These are phyloP conservation scores for Cordyceps fumosorosea DNA, from an alignment of 2,329 filamentous ascomycete species.

Conservation along the genomic window DNA sequence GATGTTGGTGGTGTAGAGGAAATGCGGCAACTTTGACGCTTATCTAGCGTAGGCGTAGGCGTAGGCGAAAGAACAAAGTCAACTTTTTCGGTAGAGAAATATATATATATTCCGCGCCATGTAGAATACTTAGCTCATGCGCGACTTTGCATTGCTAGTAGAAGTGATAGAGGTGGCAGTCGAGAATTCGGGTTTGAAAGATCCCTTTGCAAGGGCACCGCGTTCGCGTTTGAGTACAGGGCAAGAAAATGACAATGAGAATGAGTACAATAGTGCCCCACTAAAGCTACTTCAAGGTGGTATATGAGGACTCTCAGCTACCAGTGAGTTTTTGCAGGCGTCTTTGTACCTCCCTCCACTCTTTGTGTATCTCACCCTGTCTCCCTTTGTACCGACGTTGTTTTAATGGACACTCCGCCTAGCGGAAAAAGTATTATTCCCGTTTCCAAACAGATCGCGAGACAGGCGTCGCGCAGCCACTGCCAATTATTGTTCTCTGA, in stretches of 20 bases:
- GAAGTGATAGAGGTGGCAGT: neutral
- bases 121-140: neutral
- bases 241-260: neutral
- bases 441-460: neutral
- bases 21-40: neutral
- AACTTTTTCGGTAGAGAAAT: neutral
- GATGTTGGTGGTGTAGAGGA: conserved; percentile 4
- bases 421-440: conserved; percentile 5
- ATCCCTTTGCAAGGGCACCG: conserved; percentile 11
- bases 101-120: neutral
- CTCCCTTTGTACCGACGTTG: conserved; percentile 1
- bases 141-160: neutral
- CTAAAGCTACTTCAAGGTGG: neutral
- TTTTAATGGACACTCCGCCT: neutral
- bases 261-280: neutral
- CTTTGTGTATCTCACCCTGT: neutral
- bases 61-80: neutral
- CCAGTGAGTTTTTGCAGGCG: neutral
- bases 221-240: conserved; percentile 13
- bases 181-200: conserved; percentile 1
- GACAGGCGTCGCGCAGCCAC: neutral
- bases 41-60: neutral
- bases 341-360: neutral
- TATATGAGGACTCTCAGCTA: neutral
- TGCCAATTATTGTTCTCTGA: neutral